Conservation (phyloP, 176 grass and related monocot species). For the Triticum timopheevii region DNA sequence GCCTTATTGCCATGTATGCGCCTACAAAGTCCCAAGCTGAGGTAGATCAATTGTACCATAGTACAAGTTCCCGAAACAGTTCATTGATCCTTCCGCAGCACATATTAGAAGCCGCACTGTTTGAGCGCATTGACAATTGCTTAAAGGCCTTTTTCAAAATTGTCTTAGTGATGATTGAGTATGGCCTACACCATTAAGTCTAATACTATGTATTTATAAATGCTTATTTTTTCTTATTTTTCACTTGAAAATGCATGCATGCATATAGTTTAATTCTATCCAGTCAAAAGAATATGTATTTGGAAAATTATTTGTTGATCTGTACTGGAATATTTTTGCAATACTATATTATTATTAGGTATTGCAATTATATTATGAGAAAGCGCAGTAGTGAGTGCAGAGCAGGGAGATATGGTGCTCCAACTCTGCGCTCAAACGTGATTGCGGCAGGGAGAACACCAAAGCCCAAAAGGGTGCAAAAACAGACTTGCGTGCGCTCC, state of each 20-base stretch:
- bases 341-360: not conserved
- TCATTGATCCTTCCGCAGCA: not conserved
- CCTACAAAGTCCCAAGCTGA: slow-evolving; percentile 4
- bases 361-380: too few relatives aligned
- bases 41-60: not conserved
- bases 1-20: slow-evolving; percentile 15
- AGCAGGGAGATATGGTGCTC: not conserved
- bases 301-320: not conserved
- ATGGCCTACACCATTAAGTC: not conserved
- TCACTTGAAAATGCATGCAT: not conserved
- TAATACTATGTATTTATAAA: not conserved
- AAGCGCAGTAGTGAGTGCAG: not conserved
- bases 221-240: not conserved
- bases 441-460: not conserved
- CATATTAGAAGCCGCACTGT: not conserved
- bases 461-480: not conserved
- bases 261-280: not conserved
- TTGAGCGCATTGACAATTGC: slow-evolving; percentile 3
- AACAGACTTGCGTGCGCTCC: not conserved
- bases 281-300: not conserved
- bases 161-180: not conserved
- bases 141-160: not conserved
- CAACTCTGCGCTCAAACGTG: not conserved
- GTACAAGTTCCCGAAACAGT: slow-evolving; percentile 5
- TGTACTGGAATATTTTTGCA: not conserved